These are phyloP conservation scores for Hygrocybe coccinea DNA, from an alignment of 768 basidiomycete genomes.

Conservation along the genomic window DNA sequence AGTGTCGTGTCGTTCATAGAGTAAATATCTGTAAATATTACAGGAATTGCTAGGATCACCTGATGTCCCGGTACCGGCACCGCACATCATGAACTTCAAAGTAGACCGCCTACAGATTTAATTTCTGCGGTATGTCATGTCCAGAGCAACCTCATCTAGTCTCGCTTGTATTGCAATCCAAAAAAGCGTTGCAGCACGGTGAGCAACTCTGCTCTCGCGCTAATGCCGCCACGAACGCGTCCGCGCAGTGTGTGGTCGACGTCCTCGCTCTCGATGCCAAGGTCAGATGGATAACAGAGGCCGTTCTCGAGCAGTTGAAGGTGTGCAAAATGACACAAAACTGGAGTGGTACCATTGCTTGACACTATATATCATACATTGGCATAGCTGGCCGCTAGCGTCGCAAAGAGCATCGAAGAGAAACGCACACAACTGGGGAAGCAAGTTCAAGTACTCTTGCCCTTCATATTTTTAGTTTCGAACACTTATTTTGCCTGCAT, in stretches of 20 bases:
- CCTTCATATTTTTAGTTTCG: neutral
- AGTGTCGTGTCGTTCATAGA: constrained; percentile 31
- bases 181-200: constrained; percentile 76
- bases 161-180: constrained; percentile 73
- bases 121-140: too few relatives aligned
- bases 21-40: constrained; percentile 7
- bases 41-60: too few relatives aligned
- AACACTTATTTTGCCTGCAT: neutral
- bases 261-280: constrained; percentile 76
- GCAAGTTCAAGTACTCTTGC: constrained; percentile 52
- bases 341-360: too few relatives aligned
- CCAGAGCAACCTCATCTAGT: constrained; percentile 59
- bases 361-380: too few relatives aligned
- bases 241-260: constrained; percentile 63
- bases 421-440: constrained; percentile 57
- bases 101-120: too few relatives aligned
- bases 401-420: constrained; percentile 71
- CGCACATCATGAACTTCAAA: too few relatives aligned
- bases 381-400: constrained; percentile 61
- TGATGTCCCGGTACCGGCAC: too few relatives aligned
- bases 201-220: constrained; percentile 70
- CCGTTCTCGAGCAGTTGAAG: constrained; percentile 72
- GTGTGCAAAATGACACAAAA: constrained; percentile 32
- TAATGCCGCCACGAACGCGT: constrained; percentile 56
- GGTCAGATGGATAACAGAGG: constrained; percentile 71